Percentiles rank a stretch among this genome's conserved stretches.
These are phyloP conservation scores for Ceratobasidium sp. DNA, from an alignment of 1,284 basidiomycete species.

Conservation along the genomic window DNA sequence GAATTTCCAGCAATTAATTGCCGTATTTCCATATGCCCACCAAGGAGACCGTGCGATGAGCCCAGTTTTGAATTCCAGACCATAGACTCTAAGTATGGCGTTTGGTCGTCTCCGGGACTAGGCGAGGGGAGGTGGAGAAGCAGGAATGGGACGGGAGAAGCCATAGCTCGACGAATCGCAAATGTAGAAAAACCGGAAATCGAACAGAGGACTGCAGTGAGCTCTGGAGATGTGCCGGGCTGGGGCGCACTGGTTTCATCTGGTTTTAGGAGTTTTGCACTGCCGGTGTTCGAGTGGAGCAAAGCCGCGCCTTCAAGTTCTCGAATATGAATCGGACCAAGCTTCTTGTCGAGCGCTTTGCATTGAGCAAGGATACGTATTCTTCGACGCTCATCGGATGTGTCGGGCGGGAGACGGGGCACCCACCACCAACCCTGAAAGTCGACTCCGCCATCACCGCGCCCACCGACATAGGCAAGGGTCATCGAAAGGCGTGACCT, in stretches of 20 bases:
- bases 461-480: slow-evolving; percentile 74
- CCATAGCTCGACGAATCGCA: slow-evolving; percentile 69
- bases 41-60: slow-evolving; percentile 57
- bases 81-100: slow-evolving; percentile 52
- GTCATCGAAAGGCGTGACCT: slow-evolving; percentile 78
- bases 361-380: slow-evolving; percentile 87
- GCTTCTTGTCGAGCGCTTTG: slow-evolving; percentile 84
- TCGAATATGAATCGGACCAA: slow-evolving; percentile 79
- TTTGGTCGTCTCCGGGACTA: slow-evolving; percentile 29
- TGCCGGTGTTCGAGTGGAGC: slow-evolving; percentile 49
- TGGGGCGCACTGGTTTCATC: slow-evolving; percentile 4
- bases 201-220: slow-evolving; percentile 77
- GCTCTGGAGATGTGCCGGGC: slow-evolving; percentile 42
- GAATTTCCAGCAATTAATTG: slow-evolving; percentile 60
- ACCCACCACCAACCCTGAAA: slow-evolving; percentile 94
- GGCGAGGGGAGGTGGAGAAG: slow-evolving; percentile 65
- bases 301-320: slow-evolving; percentile 87
- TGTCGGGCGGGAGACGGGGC: slow-evolving; percentile 51
- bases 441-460: slow-evolving; percentile 85
- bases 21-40: slow-evolving; percentile 65
- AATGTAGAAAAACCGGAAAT: slow-evolving; percentile 76
- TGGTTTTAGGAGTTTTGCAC: not conserved
- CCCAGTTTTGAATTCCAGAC: slow-evolving; percentile 70
- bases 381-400: slow-evolving; percentile 45
- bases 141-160: slow-evolving; percentile 76